phyloP scores from a whole-genome alignment of 495 filamentous ascomycete species.

The Penicillium cinerascens region DNA sequence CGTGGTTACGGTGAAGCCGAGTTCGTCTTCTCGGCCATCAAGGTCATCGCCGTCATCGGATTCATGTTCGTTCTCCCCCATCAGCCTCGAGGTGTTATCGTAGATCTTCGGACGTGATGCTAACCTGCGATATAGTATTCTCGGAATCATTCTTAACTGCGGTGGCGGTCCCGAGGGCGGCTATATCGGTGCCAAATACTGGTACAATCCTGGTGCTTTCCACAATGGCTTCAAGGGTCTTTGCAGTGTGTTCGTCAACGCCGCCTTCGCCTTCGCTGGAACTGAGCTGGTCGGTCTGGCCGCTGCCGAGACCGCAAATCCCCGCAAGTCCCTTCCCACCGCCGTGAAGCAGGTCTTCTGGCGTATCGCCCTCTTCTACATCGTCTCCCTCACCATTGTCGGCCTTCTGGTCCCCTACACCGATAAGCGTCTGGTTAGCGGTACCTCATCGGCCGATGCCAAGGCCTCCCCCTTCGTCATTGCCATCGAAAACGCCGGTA shows the following conservation, averaged over 20 bases:
- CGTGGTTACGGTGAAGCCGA: slow-evolving; percentile 89
- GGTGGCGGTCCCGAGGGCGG: slow-evolving; percentile 71
- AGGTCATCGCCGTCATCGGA: slow-evolving; percentile 80
- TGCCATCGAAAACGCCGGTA: slow-evolving; percentile 76
- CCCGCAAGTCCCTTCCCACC: slow-evolving; percentile 78
- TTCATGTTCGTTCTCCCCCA: slow-evolving; percentile 65
- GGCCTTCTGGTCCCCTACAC: slow-evolving; percentile 72
- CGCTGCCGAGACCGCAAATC: slow-evolving; percentile 83
- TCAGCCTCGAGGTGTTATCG: background rate
- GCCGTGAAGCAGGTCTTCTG: slow-evolving; percentile 95
- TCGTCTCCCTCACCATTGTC: slow-evolving; percentile 69
- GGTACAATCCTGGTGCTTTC: slow-evolving; percentile 84
- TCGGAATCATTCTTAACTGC: slow-evolving; percentile 74
- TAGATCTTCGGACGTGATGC: background rate
- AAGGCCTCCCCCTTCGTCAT: slow-evolving; percentile 87
- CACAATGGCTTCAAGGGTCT: slow-evolving; percentile 91
- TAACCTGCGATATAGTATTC: slow-evolving; percentile 49
- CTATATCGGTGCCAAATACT: slow-evolving; percentile 83
- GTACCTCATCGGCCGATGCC: slow-evolving; percentile 55
- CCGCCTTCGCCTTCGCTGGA: slow-evolving; percentile 87
- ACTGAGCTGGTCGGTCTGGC: slow-evolving; percentile 93
- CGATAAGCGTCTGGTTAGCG: slow-evolving; percentile 56
- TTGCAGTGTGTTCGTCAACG: slow-evolving; percentile 89
- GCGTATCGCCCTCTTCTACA: slow-evolving; percentile 87
- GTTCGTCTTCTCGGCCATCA: slow-evolving; percentile 82